phyloP scores from a whole-genome alignment of 768 basidiomycete species.

The Mycena vulgaris region DNA sequence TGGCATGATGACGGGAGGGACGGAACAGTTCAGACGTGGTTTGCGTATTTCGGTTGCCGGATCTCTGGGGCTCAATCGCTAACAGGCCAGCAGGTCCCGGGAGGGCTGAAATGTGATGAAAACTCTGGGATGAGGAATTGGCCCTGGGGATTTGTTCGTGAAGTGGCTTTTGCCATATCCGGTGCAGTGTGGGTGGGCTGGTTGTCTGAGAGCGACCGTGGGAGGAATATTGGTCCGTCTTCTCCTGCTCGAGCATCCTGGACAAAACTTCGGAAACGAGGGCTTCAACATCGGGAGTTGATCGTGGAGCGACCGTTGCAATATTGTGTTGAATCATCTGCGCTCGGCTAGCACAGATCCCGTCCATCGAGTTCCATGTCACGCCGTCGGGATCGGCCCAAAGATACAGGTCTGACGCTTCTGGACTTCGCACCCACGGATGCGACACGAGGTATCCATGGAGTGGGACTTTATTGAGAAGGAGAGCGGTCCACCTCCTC shows the following conservation, averaged over 20 bases:
- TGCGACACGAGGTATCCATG: constrained; percentile 25
- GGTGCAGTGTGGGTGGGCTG: too few relatives aligned
- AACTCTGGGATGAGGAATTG: neutral
- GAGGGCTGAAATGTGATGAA: neutral
- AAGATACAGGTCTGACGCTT: constrained; percentile 28
- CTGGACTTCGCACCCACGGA: constrained; percentile 28
- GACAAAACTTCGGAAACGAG: constrained; percentile 29
- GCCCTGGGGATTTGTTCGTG: neutral
- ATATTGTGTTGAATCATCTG: neutral
- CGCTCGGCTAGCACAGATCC: constrained; percentile 22
- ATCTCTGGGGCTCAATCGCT: too few relatives aligned
- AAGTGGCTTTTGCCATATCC: too few relatives aligned
- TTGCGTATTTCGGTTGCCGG: too few relatives aligned
- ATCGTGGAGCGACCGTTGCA: neutral
- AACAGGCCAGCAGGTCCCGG: neutral
- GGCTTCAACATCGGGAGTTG: constrained; percentile 18
- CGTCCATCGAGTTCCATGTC: constrained; percentile 25
- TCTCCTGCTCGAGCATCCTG: constrained; percentile 20
- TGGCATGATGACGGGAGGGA: too few relatives aligned
- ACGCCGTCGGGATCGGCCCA: constrained; percentile 33
- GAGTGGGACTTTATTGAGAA: constrained; percentile 25
- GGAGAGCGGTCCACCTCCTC: constrained; percentile 23
- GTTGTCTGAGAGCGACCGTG: neutral
- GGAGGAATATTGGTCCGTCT: neutral
- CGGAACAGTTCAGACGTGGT: too few relatives aligned